phyloP scores from a whole-genome alignment of 75 land plant species.

The Cupressus sempervirens region DNA sequence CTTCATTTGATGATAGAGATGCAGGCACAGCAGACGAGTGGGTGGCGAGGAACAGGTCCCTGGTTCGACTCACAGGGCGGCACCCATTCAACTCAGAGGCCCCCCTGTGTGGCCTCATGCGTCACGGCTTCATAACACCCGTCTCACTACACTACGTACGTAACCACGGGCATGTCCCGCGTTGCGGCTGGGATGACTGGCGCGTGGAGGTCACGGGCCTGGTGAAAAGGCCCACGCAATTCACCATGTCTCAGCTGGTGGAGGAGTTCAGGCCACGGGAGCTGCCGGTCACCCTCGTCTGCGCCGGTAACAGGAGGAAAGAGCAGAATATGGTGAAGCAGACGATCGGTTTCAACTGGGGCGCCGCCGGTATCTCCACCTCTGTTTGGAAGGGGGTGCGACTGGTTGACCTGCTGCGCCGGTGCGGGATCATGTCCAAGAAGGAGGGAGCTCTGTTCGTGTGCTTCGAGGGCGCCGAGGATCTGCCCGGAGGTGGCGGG shows the following conservation, averaged over 20 bases:
- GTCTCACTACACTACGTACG: constrained; percentile 90
- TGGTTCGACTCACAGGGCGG: constrained; percentile 89
- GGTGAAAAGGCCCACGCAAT: constrained; percentile 51
- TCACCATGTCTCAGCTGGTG: constrained; percentile 71
- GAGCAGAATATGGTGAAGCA: constrained; percentile 91
- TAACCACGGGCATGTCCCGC: constrained; percentile 88
- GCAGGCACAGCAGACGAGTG: constrained; percentile 75
- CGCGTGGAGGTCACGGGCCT: constrained; percentile 66
- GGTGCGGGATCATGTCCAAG: constrained; percentile 60
- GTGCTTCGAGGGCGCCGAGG: constrained; percentile 92
- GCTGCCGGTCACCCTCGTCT: constrained; percentile 84
- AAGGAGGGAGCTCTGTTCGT: constrained; percentile 57
- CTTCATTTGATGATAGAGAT: constrained; percentile 57
- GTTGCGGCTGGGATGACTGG: constrained; percentile 57
- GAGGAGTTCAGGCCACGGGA: constrained; percentile 53
- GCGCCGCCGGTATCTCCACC: constrained; percentile 79
- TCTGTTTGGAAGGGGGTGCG: constrained; percentile 86
- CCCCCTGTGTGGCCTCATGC: constrained; percentile 67
- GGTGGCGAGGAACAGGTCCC: constrained; percentile 65
- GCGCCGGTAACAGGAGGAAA: constrained; percentile 94
- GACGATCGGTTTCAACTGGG: constrained; percentile 96
- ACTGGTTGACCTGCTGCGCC: constrained; percentile 54
- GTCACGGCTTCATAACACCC: constrained; percentile 95
- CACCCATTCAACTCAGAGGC: constrained; percentile 96
- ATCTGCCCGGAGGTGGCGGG: constrained; percentile 78